Base-by-base conservation (phyloP, 2,329 filamentous ascomycete species). In the Ceratocystis ficicola region DNA sequence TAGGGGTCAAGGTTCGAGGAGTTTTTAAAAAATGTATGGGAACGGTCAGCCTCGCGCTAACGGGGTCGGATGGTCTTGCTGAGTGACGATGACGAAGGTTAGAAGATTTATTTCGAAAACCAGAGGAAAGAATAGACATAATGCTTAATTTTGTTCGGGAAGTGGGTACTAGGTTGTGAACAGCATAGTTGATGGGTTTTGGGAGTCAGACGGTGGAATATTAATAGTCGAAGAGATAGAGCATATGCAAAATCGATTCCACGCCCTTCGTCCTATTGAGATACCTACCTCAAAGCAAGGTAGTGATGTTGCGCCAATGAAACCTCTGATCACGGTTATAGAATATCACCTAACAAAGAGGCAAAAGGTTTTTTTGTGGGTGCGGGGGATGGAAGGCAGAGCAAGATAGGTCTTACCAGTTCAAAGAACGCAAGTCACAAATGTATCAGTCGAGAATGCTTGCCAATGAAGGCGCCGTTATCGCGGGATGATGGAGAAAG, bases 401-500 rank as follows among this genome's bases (percentile, higher is more conserved):
- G 30, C 7, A 59, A 36, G 55, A 32, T n/a, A n/a, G n/a, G n/a
- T 36, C 55, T 59, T n/a, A 59, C 55, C 55, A 59, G 55, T 36
- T 59, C 28, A 22, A 59, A 59, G 55, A 59, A 36, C 25, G 25
- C n/a, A 28, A 15, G 55, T 59, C 55, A 32, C 55, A 36, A 36
- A n/a, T 36, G 5, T n/a, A 32, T 30, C 55, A n/a, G 28, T 59
- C 55, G 32, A 59, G 12, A 36, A 17, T 59, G 25, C 32, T 28
- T 59, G 55, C 55, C 55, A 59, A 36, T 32, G 55, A 36, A 32
- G 55, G 25, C 55, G n/a, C 55, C 55, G 55, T 59, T 59, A 59
- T 59, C 55, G 55, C 30, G 17, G 22, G 55, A 59, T n/a, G 28
- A 30, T 59, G 55, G 32, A 59, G 17, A 36, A 17, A 59, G 55